phyloP scores from a whole-genome alignment of 495 filamentous ascomycete genomes.

The Annulohypoxylon bovei region DNA sequence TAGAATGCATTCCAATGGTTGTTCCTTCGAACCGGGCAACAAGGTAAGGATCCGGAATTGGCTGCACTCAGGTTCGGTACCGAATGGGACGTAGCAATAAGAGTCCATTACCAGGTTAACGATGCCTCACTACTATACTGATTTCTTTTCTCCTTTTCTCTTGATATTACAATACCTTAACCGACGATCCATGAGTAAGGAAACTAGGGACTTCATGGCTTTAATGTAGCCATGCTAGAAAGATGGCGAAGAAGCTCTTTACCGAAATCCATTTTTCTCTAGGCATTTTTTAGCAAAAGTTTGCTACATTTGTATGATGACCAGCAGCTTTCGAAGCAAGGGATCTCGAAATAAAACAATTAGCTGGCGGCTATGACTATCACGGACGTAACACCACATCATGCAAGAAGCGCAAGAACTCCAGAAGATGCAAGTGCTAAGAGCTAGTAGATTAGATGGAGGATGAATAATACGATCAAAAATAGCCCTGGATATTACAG shows the following conservation, averaged over 20 bases:
- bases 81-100: conserved; percentile 37
- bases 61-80: conserved; percentile 23
- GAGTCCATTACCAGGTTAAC: conserved; percentile 17
- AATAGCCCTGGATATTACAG: background rate
- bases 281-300: background rate
- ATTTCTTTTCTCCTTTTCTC: too few relatives aligned
- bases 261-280: background rate
- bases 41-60: conserved; percentile 36
- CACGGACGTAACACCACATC: conserved; percentile 18
- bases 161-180: background rate
- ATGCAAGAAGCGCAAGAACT: conserved; percentile 2
- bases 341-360: background rate
- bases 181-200: background rate
- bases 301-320: background rate
- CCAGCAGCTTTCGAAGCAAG: background rate
- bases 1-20: conserved; percentile 26
- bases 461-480: background rate
- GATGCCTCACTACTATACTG: background rate
- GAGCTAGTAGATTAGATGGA: background rate
- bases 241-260: background rate
- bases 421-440: background rate
- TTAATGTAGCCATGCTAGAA: background rate
- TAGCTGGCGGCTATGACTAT: background rate
- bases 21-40: conserved; percentile 22
- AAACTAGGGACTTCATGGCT: background rate